Evolutionary conservation across 352 stramenopile species (phyloP).

Genomic region (Phytophthora hibernalis): DNA sequence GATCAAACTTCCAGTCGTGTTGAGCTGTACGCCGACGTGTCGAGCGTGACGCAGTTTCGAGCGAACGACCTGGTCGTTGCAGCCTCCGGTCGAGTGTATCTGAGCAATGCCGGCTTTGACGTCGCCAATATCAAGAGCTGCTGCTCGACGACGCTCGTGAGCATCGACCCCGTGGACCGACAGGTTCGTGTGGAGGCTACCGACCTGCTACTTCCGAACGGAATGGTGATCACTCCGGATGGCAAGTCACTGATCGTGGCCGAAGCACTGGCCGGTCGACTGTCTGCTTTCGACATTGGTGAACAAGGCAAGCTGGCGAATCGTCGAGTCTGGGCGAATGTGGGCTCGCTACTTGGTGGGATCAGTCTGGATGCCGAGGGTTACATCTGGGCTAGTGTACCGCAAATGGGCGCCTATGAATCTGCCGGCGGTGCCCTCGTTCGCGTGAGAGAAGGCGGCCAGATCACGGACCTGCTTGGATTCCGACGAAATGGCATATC

Average conservation of each 20-base stretch:
- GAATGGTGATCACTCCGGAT: slow-evolving; percentile 65
- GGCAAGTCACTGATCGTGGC: slow-evolving; percentile 71
- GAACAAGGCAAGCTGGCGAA: slow-evolving; percentile 52
- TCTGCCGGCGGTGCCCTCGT: slow-evolving; percentile 50
- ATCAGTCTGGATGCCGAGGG: slow-evolving; percentile 72
- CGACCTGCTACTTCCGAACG: slow-evolving; percentile 67
- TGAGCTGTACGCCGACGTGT: slow-evolving; percentile 62
- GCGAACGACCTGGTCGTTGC: slow-evolving; percentile 68
- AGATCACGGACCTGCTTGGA: slow-evolving; percentile 57
- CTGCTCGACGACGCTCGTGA: slow-evolving; percentile 64
- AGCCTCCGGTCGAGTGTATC: slow-evolving; percentile 46
- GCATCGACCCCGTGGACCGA: slow-evolving; percentile 48
- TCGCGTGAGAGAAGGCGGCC: slow-evolving; percentile 60
- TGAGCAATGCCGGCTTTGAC: slow-evolving; percentile 77
- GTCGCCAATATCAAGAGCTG: slow-evolving; percentile 34
- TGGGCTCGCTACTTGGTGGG: slow-evolving; percentile 55
- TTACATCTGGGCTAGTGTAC: slow-evolving; percentile 66
- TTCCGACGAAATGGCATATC: slow-evolving; percentile 66
- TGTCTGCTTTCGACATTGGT: slow-evolving; percentile 66
- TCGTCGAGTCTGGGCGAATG: slow-evolving; percentile 59
- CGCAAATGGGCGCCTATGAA: slow-evolving; percentile 56
- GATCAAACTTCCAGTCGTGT: slow-evolving; percentile 36
- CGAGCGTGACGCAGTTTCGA: slow-evolving; percentile 53
- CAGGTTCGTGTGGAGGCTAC: slow-evolving; percentile 59
- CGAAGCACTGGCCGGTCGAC: slow-evolving; percentile 50